Conservation (phyloP, 768 basidiomycete species). For the Suillus luteus region DNA sequence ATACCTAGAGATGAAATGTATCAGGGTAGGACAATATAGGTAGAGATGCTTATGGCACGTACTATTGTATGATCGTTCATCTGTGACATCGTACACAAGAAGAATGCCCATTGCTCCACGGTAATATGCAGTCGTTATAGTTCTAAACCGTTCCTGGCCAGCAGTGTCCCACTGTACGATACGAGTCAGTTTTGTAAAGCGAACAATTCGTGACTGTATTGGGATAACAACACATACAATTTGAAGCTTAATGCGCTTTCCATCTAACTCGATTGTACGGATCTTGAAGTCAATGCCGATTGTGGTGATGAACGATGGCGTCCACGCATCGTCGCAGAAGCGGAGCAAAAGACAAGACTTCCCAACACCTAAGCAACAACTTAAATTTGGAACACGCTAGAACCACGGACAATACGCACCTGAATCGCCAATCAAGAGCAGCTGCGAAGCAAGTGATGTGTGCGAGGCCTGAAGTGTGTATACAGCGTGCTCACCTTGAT, state of each 20-base stretch:
- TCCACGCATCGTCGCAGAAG: conserved; percentile 99
- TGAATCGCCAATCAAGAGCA: conserved; percentile 95
- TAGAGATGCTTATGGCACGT: conserved; percentile 38
- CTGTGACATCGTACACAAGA: conserved; percentile 97
- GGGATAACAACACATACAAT: conserved; percentile 54
- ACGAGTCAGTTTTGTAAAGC: background rate
- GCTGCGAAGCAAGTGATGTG: conserved; percentile 45
- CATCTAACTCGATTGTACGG: conserved; percentile 96
- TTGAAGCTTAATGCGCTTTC: conserved; percentile 98
- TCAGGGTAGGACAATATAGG: conserved; percentile 7
- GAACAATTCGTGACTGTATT: conserved; percentile 1
- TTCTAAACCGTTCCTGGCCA: conserved; percentile 97
- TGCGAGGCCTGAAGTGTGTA: conserved; percentile 6
- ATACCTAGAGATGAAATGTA: conserved; percentile 62
- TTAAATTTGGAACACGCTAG: conserved; percentile 11
- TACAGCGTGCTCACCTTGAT: conserved; percentile 67
- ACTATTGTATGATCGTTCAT: conserved; percentile 96
- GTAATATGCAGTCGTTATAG: conserved; percentile 99
- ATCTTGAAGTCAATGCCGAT: conserved; percentile 99
- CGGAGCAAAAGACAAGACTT: conserved; percentile 95
- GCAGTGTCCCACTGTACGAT: conserved; percentile 92
- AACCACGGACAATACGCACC: conserved; percentile 45
- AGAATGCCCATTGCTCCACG: conserved; percentile 99
- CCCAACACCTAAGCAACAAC: conserved; percentile 69
- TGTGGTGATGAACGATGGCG: conserved; percentile 98